These are phyloP conservation scores for Crepidotus sp. DNA, from an alignment of 1,284 basidiomycete genomes.

Conservation along the genomic window DNA sequence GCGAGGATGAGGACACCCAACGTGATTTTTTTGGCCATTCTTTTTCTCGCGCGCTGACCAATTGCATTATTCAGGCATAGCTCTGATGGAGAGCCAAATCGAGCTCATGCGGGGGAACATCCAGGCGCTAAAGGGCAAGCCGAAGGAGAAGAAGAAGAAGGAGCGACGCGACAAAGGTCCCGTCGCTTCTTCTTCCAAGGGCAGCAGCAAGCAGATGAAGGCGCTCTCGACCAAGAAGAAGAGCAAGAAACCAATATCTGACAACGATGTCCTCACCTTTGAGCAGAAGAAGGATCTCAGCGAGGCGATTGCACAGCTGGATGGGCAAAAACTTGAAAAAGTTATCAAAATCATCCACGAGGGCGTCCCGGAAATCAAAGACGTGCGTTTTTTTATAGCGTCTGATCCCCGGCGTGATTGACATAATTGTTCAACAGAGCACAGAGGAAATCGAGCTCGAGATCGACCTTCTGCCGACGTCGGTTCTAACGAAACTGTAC, in stretches of 20 bases:
- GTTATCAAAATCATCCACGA: conserved; percentile 91
- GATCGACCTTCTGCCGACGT: conserved; percentile 80
- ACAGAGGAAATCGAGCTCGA: conserved; percentile 96
- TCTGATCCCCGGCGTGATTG: conserved; percentile 14
- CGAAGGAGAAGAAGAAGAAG: conserved; percentile 59
- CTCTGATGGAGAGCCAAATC: conserved; percentile 65
- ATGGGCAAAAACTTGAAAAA: conserved; percentile 69
- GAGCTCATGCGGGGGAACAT: conserved; percentile 61
- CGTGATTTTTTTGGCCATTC: conserved; percentile 34
- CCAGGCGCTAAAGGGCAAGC: conserved; percentile 47
- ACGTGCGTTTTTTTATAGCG: conserved; percentile 48
- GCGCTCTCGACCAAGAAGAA: conserved; percentile 37
- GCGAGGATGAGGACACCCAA: conserved; percentile 38
- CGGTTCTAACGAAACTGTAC: conserved; percentile 84
- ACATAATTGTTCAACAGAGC: conserved; percentile 43
- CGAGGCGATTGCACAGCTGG: conserved; percentile 78
- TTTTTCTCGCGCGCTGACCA: conserved; percentile 18
- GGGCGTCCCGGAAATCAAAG: conserved; percentile 79
- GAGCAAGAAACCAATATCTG: conserved; percentile 41
- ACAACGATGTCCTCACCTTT: conserved; percentile 76
- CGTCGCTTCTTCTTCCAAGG: conserved; percentile 56
- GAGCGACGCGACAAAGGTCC: conserved; percentile 39
- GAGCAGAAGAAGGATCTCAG: conserved; percentile 96
- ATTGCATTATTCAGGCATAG: conserved; percentile 41
- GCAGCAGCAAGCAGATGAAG: conserved; percentile 33